Percentiles rank a stretch among this genome's conserved stretches.
These are phyloP conservation scores for Gynochthodes officinalis DNA, from an alignment of 257 asterid species.

Conservation along the genomic window DNA sequence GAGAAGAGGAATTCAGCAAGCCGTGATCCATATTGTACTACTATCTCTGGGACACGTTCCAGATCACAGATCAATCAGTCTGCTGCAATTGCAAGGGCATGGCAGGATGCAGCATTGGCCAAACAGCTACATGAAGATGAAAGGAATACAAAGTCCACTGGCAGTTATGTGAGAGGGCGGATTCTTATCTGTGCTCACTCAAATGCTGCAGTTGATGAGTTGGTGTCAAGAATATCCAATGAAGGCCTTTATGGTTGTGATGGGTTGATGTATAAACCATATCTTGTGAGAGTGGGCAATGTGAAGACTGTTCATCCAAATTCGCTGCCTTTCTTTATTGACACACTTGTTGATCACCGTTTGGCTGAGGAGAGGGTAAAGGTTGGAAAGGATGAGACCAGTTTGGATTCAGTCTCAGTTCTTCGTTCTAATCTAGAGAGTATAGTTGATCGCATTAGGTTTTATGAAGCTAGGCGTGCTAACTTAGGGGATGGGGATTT, in stretches of 20 bases:
- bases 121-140: slow-evolving; percentile 57
- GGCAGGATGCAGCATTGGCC: slow-evolving; percentile 99
- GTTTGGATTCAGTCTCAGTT: slow-evolving; percentile 44
- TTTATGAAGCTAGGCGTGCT: slow-evolving; percentile 78
- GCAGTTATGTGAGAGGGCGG: slow-evolving; percentile 61
- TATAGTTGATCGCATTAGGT: slow-evolving; percentile 73
- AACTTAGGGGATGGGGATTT: slow-evolving; percentile 54
- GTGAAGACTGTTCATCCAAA: slow-evolving; percentile 84
- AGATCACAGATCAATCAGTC: slow-evolving; percentile 54
- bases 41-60: slow-evolving; percentile 37
- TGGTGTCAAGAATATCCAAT: slow-evolving; percentile 76
- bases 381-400: slow-evolving; percentile 42
- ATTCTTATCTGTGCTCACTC: slow-evolving; percentile 97
- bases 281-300: slow-evolving; percentile 95
- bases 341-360: slow-evolving; percentile 83
- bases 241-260: slow-evolving; percentile 74
- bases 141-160: slow-evolving; percentile 34
- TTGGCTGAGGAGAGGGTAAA: slow-evolving; percentile 53
- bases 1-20: slow-evolving; percentile 37
- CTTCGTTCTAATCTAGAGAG: slow-evolving; percentile 77
- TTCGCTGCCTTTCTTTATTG: slow-evolving; percentile 86
- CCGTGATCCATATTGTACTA: slow-evolving; percentile 32
- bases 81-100: slow-evolving; percentile 91
- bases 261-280: slow-evolving; percentile 77
- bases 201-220: slow-evolving; percentile 98